Percentiles rank a stretch among this genome's conserved stretches.
Evolutionary conservation across 1,139 yeast genomes (phyloP).

Genomic region (Taphrina pruni): DNA sequence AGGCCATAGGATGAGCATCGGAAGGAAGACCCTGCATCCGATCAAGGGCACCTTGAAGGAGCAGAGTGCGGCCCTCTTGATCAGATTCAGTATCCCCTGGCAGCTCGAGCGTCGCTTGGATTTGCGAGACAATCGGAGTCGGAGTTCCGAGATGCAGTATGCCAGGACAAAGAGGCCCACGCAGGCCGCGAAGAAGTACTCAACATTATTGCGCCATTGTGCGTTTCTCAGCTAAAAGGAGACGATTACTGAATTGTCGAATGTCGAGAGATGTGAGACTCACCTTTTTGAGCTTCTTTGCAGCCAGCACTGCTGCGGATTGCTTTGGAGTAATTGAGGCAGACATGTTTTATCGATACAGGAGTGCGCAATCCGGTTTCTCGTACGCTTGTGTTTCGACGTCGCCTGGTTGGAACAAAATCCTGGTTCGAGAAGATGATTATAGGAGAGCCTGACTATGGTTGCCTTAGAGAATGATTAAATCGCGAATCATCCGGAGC

Average conservation of each 20-base stretch:
- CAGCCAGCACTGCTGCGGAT: slow-evolving; percentile 6
- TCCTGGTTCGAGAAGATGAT: too few species aligned
- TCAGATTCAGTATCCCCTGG: slow-evolving; percentile 1
- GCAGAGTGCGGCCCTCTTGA: slow-evolving; percentile 7
- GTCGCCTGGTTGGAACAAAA: too few species aligned
- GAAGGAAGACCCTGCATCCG: slow-evolving; percentile 6
- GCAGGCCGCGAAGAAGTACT: slow-evolving; percentile 30
- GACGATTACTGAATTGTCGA: background rate
- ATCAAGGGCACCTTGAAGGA: slow-evolving; percentile 24
- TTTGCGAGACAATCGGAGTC: background rate
- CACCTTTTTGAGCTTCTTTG: slow-evolving; percentile 11
- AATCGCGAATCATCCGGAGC: too few species aligned
- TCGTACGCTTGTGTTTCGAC: too few species aligned
- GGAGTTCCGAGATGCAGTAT: slow-evolving; percentile 9
- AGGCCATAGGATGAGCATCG: slow-evolving; percentile 11
- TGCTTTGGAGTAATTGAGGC: background rate
- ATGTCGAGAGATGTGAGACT: background rate
- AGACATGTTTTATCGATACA: too few species aligned
- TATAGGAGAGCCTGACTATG: background rate
- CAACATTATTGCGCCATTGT: slow-evolving; percentile 15
- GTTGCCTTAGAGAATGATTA: background rate
- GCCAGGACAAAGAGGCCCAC: slow-evolving; percentile 14
- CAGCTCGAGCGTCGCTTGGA: slow-evolving; percentile 1
- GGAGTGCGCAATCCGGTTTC: too few species aligned
- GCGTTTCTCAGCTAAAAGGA: slow-evolving; percentile 6